A percentile compares a stretch with the other conserved stretches of the same genome.
Conservation (phyloP, 352 stramenopile species). For the Albugo laibachii region DNA sequence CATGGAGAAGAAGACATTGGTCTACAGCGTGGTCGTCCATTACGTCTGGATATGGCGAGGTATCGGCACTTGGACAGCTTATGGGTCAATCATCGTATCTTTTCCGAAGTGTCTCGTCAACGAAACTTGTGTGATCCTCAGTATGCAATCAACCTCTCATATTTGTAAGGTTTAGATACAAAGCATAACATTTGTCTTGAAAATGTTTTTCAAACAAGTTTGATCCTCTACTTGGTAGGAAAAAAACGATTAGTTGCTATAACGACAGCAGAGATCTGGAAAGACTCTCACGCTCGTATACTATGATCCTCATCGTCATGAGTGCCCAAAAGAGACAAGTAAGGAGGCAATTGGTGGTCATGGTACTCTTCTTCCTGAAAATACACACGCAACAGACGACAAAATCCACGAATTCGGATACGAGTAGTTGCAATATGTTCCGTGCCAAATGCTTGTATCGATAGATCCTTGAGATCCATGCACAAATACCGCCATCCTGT, state of each 20-base stretch:
- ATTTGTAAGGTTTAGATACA: slow-evolving; percentile 23
- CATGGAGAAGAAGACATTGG: slow-evolving; percentile 74
- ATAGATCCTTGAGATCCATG: slow-evolving; percentile 54
- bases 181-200: not conserved
- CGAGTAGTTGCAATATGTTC: slow-evolving; percentile 52
- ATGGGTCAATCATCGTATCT: slow-evolving; percentile 72
- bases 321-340: slow-evolving; percentile 42
- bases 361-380: slow-evolving; percentile 66
- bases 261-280: too few species aligned
- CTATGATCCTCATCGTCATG: not conserved
- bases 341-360: slow-evolving; percentile 34
- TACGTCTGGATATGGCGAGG: slow-evolving; percentile 50
- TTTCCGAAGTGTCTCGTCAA: slow-evolving; percentile 66
- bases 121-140: slow-evolving; percentile 74
- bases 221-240: not conserved
- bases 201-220: not conserved
- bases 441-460: slow-evolving; percentile 39
- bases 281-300: too few species aligned
- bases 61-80: slow-evolving; percentile 61
- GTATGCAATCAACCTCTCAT: slow-evolving; percentile 74
- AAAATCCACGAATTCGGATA: slow-evolving; percentile 36
- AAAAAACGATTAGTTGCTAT: too few species aligned
- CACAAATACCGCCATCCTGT: slow-evolving; percentile 51
- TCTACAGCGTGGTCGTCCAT: slow-evolving; percentile 50
- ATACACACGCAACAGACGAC: slow-evolving; percentile 47